Evolutionary conservation across 768 basidiomycete genomes (phyloP), one percentile per base, ranked within the genome.

Genomic region (Russula foetens): DNA sequence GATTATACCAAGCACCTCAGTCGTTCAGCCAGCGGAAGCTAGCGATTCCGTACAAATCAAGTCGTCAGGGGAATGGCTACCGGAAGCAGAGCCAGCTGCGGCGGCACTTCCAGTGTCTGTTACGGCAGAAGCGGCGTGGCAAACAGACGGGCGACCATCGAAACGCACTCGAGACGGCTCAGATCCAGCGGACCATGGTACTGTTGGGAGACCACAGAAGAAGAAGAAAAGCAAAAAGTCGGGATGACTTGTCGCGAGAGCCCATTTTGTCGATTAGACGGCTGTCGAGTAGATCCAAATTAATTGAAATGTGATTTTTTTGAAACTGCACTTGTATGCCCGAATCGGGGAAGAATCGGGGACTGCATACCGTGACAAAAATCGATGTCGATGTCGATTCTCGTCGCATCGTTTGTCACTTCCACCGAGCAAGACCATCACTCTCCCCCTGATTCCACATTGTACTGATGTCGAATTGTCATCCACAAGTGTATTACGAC

Each of bases 1-100:
- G 11, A 77, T 92, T 12, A 70, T 90, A 1, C 85, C 85, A 2
- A 44, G 54, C 43, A 28, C 48, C 14, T 45, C 45, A 14, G 38
- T n/a, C 2, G 55, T 57, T 7, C 33, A 51, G 6, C 28, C 26
- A n/a, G 41, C 35, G 3, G 53, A 29, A 31, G 21, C 53, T 3
- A 23, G 33, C n/a, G 39, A 35, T 29, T 12, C 33, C 29, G 39
- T 41, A 21, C 33, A 54, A 41, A 14, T 12, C 8, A 45, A 31
- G 19, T 21, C n/a, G 7, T 33, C 53, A 24, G 17, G 26, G 26
- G 49, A 45, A 43, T 23, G 6, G 28, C 39, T 19, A 15, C 15
- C 23, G 3, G 56, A 53, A 48, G 33, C 56, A 23, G 19, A 31
- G 39, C 8, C 53, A 21, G 45, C n/a, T 44, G 21, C 7, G 21